Conservation (phyloP, 2,329 filamentous ascomycete genomes). For the Alternaria burnsii region DNA sequence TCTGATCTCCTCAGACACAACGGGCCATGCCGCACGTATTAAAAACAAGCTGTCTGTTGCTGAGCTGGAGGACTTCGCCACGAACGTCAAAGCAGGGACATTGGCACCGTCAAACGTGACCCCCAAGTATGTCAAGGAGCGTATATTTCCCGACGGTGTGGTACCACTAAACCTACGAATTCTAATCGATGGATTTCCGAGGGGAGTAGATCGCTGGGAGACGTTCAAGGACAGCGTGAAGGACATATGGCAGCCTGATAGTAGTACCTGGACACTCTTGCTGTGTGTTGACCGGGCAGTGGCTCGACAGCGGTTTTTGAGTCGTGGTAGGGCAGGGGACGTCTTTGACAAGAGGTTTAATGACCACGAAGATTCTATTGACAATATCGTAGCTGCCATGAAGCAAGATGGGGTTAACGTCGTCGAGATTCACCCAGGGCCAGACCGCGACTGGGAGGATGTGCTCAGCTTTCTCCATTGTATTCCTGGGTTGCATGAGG, state of each 20-base stretch:
- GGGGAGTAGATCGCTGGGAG: slow-evolving; percentile 13
- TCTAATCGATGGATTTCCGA: slow-evolving; percentile 22
- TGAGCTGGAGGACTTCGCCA: slow-evolving; percentile 7
- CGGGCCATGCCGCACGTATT: slow-evolving; percentile 8
- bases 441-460: neutral
- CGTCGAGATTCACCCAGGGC: neutral
- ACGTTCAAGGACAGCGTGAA: slow-evolving; percentile 11
- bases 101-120: slow-evolving; percentile 11
- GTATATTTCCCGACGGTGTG: slow-evolving; percentile 10
- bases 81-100: slow-evolving; percentile 11
- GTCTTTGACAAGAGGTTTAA: slow-evolving; percentile 18
- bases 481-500: neutral
- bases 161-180: neutral
- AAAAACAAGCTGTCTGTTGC: slow-evolving; percentile 5
- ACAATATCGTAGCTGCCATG: slow-evolving; percentile 14
- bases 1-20: slow-evolving; percentile 10
- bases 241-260: slow-evolving; percentile 5
- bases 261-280: slow-evolving; percentile 3
- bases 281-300: slow-evolving; percentile 8
- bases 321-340: slow-evolving; percentile 18
- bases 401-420: slow-evolving; percentile 7
- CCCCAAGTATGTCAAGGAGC: slow-evolving; percentile 15
- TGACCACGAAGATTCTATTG: slow-evolving; percentile 8
- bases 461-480: neutral
- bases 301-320: slow-evolving; percentile 9